Evolutionary conservation across 2,329 filamentous ascomycete genomes (phyloP).

Genomic region (Arthrobotrys iridis): DNA sequence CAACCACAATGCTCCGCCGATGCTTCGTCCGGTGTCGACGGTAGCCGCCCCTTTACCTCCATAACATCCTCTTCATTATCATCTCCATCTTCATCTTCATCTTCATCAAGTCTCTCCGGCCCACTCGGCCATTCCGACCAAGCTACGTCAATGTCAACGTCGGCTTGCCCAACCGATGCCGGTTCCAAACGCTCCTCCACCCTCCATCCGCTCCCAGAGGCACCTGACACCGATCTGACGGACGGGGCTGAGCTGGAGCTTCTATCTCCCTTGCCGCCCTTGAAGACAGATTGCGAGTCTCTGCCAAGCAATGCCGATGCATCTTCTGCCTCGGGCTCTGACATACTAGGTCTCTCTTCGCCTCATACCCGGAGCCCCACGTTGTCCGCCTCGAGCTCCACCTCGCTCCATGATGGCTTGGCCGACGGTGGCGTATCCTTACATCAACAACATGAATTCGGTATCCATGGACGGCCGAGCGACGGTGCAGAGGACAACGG

Average conservation of each 20-base stretch:
- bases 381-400: slow-evolving; percentile 14
- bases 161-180: not conserved
- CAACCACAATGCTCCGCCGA: slow-evolving; percentile 52
- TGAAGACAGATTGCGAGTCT: slow-evolving; percentile 37
- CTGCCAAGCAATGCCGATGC: slow-evolving; percentile 14
- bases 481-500: not conserved
- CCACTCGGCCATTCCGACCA: slow-evolving; percentile 8
- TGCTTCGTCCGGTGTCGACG: slow-evolving; percentile 50
- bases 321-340: slow-evolving; percentile 24
- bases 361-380: slow-evolving; percentile 28
- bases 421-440: slow-evolving; percentile 23
- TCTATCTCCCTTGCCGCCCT: slow-evolving; percentile 28
- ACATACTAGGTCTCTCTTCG: slow-evolving; percentile 17
- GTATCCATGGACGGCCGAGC: not conserved
- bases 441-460: slow-evolving; percentile 6
- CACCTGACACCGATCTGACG: slow-evolving; percentile 19
- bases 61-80: not conserved
- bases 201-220: slow-evolving; percentile 24
- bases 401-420: not conserved
- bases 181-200: slow-evolving; percentile 20
- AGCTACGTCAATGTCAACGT: not conserved
- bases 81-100: not conserved
- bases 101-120: slow-evolving; percentile 1
- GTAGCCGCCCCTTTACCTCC: slow-evolving; percentile 20
- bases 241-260: slow-evolving; percentile 24